Conservation (phyloP, 805 yeast genomes). For the Wickerhamomyces kurtzmanii region DNA sequence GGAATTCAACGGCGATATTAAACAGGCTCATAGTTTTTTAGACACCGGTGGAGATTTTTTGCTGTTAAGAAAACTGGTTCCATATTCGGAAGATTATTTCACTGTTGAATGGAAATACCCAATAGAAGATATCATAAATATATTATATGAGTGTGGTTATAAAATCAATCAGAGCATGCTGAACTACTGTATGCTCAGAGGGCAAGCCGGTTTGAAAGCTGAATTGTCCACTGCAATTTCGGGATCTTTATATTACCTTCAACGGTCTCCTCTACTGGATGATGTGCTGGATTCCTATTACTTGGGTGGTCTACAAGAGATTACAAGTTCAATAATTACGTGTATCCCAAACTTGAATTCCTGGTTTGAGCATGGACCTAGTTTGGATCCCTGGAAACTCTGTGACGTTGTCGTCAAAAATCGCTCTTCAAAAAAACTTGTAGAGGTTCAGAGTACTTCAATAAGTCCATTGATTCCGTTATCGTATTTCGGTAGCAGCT, state of each 20-base stretch:
- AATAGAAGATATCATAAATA: conserved; percentile 27
- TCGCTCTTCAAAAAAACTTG: conserved; percentile 1
- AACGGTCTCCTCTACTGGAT: conserved; percentile 32
- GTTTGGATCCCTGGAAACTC: conserved; percentile 21
- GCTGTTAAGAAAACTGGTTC: conserved; percentile 26
- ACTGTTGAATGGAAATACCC: conserved; percentile 33
- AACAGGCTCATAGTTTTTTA: conserved; percentile 40
- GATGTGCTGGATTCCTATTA: conserved; percentile 35
- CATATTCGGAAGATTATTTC: conserved; percentile 12
- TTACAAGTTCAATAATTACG: conserved; percentile 24
- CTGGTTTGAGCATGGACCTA: conserved; percentile 28
- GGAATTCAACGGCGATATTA: conserved; percentile 43
- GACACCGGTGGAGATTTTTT: conserved; percentile 63
- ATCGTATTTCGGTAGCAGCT: conserved; percentile 35
- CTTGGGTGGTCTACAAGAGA: conserved; percentile 44
- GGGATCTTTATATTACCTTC: conserved; percentile 3
- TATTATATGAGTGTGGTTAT: conserved; percentile 28
- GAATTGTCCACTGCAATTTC: conserved; percentile 23
- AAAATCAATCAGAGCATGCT: conserved; percentile 22
- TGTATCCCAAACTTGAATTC: conserved; percentile 27
- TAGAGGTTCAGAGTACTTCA: conserved; percentile 11
- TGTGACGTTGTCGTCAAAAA: conserved; percentile 19
- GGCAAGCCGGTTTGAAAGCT: conserved; percentile 37
- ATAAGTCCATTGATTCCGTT: conserved; percentile 15
- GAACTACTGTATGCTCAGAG: conserved; percentile 43